Base-by-base conservation (phyloP, 306 rosid genomes). In the Acacia confusa region DNA sequence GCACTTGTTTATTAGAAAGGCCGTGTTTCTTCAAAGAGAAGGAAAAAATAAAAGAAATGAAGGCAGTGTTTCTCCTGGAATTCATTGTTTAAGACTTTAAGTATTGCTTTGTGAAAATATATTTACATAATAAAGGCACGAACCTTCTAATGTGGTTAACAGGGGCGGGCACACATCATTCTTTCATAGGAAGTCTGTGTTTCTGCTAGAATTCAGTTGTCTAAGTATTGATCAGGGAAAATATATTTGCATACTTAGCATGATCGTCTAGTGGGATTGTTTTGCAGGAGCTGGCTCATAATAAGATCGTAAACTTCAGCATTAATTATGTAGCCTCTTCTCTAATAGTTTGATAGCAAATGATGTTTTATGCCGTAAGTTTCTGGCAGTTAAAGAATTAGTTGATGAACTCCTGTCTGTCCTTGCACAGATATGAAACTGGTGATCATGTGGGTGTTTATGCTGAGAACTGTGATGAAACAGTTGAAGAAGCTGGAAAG, bases 381-480 rank as follows among this genome's bases (percentile, higher is more conserved):
- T 41, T 67, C 30, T 77, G 80, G 76, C 22, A 58, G 14, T 48
- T 74, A 17, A 71, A 69, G 70, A 72, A 43, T 58, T 75, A 58
- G 48, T 20, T 78, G 75, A 71, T 78, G 76, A 16, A 58, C 61
- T 72, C 70, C 66, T 44, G 16, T 85, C 77, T 80, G 60, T 41
- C 79, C 61, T 82, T 84, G 77, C 73, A 76, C 91, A 96, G 98
- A 71, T 96, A 96, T 47, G 99, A 96, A 84, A 96, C 97, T 72
- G 99, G 99, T 82, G 99, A 96, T 83, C 99, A 96, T 44, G 97
- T 89, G 78, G 99, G 99, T 79, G 98, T 96, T 70, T 93, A 89
- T 87, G 91, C 88, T 70, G 97, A 93, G 61, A 96, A 96, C 78
- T 85, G 85, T 76, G 86, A 80, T 80, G 98, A 93, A 87, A 90